These are phyloP conservation scores for Endocladia muricata DNA, from an alignment of 31 red algal species.

Conservation along the genomic window DNA sequence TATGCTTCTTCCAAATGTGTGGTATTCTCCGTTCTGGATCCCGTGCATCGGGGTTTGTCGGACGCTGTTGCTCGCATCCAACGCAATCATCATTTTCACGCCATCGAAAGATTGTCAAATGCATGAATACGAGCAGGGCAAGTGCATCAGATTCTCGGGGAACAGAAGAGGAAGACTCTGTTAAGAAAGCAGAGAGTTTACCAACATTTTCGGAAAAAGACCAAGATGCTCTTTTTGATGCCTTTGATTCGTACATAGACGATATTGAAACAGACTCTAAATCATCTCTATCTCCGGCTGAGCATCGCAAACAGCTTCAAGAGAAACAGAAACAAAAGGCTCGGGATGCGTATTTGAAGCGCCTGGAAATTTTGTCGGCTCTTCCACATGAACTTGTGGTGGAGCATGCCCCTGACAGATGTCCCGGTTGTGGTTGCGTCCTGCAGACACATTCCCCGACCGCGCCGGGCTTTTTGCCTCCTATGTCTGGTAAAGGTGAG, in stretches of 20 bases:
- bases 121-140: too few relatives aligned
- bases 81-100: too few relatives aligned
- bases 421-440: conserved; percentile 64
- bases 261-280: conserved; percentile 5
- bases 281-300: too few relatives aligned
- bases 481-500: not conserved
- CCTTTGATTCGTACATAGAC: conserved; percentile 9
- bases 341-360: conserved; percentile 14
- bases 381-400: conserved; percentile 51
- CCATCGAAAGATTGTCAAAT: too few relatives aligned
- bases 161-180: too few relatives aligned
- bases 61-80: too few relatives aligned
- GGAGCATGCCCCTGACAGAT: conserved; percentile 27
- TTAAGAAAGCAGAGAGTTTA: too few relatives aligned
- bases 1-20: too few relatives aligned
- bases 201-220: too few relatives aligned
- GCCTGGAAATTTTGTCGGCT: conserved; percentile 45
- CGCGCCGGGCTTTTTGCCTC: conserved; percentile 64
- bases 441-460: conserved; percentile 53
- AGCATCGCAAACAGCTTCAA: not conserved
- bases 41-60: too few relatives aligned
- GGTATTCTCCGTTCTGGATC: too few relatives aligned
- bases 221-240: not conserved
- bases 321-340: not conserved
- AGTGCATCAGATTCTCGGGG: too few relatives aligned